These are phyloP conservation scores for Geotrichum australiense DNA, from an alignment of 1,139 yeast genomes.

Conservation along the genomic window DNA sequence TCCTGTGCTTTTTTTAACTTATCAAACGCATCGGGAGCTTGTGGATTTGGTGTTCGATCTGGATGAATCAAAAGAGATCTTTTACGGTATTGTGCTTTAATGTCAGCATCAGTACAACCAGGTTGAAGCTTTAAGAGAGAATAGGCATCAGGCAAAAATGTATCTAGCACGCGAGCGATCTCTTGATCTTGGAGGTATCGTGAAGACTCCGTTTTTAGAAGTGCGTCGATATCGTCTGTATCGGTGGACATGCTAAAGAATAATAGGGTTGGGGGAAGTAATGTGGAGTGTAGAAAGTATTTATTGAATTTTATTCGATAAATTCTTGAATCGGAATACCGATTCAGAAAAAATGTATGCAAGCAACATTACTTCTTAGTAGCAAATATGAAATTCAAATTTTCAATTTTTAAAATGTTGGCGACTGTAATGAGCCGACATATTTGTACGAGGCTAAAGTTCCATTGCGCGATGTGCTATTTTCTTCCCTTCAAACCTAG, in stretches of 20 bases:
- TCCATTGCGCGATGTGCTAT: too few species aligned
- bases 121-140: slow-evolving; percentile 52
- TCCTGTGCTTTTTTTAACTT: slow-evolving; percentile 37
- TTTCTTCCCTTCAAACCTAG: too few species aligned
- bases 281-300: too few species aligned
- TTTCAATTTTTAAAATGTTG: too few species aligned
- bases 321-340: too few species aligned
- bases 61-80: slow-evolving; percentile 65
- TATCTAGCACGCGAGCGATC: slow-evolving; percentile 45
- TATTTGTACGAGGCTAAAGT: too few species aligned
- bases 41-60: slow-evolving; percentile 49
- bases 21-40: slow-evolving; percentile 61
- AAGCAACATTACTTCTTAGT: too few species aligned
- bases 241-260: background rate
- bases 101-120: slow-evolving; percentile 35
- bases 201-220: slow-evolving; percentile 31
- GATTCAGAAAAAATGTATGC: too few species aligned
- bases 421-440: too few species aligned
- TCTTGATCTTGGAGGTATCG: slow-evolving; percentile 41
- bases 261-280: too few species aligned
- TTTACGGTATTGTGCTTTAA: slow-evolving; percentile 47
- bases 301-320: too few species aligned
- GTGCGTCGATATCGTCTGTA: slow-evolving; percentile 26
- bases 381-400: too few species aligned
- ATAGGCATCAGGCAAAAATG: slow-evolving; percentile 48